A percentile compares a stretch with the other conserved stretches of the same genome.
Evolutionary conservation across 208 protist species (phyloP).

Genomic region (Trypanosoma lewisi): DNA sequence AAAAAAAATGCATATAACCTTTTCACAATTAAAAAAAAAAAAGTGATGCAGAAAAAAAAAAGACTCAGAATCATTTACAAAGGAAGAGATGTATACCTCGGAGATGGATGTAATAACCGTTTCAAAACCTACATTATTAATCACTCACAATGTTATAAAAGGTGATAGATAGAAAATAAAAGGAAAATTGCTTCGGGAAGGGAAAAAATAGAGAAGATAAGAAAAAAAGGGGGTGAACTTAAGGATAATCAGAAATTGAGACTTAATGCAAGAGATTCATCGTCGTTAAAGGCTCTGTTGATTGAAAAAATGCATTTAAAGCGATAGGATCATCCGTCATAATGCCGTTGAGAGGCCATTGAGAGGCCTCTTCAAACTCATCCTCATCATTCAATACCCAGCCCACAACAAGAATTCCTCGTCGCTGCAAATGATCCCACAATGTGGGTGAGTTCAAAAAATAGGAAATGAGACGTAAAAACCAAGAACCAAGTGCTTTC

Average conservation of each 20-base stretch:
- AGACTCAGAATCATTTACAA: background rate
- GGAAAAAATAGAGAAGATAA: constrained; percentile 24
- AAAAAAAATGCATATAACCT: background rate
- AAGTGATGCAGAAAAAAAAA: background rate
- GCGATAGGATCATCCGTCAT: constrained; percentile 67
- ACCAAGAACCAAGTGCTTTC: constrained; percentile 15
- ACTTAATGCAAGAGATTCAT: constrained; percentile 27
- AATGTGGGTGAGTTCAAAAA: constrained; percentile 56
- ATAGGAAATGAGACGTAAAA: constrained; percentile 29
- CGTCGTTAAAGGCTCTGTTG: constrained; percentile 9
- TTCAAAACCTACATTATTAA: background rate
- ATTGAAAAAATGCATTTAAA: constrained; percentile 26
- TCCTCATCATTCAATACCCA: constrained; percentile 77
- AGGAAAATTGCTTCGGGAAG: constrained; percentile 10
- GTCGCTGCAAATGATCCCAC: constrained; percentile 70
- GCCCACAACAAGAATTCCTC: constrained; percentile 65
- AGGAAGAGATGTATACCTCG: background rate
- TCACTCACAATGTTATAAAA: constrained; percentile 1
- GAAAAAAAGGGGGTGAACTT: no score
- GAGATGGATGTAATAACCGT: background rate
- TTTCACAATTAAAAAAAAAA: constrained; percentile 5
- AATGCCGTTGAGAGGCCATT: constrained; percentile 64
- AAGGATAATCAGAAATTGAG: constrained; percentile 5
- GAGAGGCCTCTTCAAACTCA: constrained; percentile 51
- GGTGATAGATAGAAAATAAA: no score